Base-by-base conservation (phyloP, 106 monocot species). In the Dendrobium catenatum region DNA sequence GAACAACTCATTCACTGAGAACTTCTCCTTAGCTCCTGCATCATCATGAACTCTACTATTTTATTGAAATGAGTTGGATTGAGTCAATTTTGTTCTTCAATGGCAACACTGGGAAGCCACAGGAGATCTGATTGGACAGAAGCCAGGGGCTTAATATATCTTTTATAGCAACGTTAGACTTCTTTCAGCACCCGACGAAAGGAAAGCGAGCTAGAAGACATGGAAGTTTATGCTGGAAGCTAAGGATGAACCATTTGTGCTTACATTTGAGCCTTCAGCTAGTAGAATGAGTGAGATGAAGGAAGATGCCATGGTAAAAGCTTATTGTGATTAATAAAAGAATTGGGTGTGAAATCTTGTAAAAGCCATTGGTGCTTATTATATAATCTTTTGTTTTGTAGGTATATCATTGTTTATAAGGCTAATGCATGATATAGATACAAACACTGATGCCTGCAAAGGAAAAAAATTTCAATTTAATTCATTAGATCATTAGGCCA, bases 91-190 rank as follows among this genome's bases (percentile, higher is more conserved):
- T 42, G 1, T 89, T 68, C 81, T 79, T 83, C 6, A 44, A 22
- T 1, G 79, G 70, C 4, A 9, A 27, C 2, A 9, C 4, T 4
- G 80, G 81, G 55, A 47, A 24, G 46, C 13, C 64, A 1, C 2
- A 56, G 40, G 72, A 79, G 8, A 11, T 9, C 11, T n/a, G 80
- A 2, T 68, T 88, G 1, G 68, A 78, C 3, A 43, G 85, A 43
- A 33, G 37, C 0, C 74, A 42, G 4, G 17, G 42, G 6, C 31
- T 9, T 29, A 80, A 66, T 42, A 67, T 55, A 18, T 83, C 84
- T 4, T 87, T 81, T 78, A 87, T 85, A 31, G 83, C 56, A n/a
- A 87, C 85, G 29, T 87, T 84, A 0, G 89, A 90, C 51, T 87
- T 85, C 8, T 75, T 87, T 13, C 76, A 26, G 3, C 22, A 64